Evolutionary conservation across 2,329 filamentous ascomycete species (phyloP), one percentile per base, ranked within the genome.

Genomic region (Aspergillus sp.): DNA sequence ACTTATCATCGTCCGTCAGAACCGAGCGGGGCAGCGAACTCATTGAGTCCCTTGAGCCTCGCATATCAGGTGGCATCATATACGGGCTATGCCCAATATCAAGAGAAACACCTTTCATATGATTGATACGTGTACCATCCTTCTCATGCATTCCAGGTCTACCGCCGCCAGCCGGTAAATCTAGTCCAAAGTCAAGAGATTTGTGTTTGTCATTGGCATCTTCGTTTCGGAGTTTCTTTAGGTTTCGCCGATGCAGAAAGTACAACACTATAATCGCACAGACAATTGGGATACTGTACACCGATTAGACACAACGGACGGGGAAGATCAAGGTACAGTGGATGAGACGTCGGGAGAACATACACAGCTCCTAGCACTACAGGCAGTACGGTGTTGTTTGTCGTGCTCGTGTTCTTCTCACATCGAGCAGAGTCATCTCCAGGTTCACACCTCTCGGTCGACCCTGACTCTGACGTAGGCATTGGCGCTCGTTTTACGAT

Each of bases 161-260:
- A 41, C 68, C 70, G 22, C 70, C 70, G 79, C 46, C 63, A 61
- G 59, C 58, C 41, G 56, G 69, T 60, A 79, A 74, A 56, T 89
- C 91, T 70, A 97, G 76, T 37, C 95, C 95, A 71, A 97, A 99
- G 73, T 99, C 95, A 70, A 98, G 83, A 0, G 91, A 95, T 70
- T 89, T 93, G 75, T 96, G 91, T 65, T 91, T 90, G 74, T 97
- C 93, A 61, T 89, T 86, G 17, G 83, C 82, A 76, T 99, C 95
- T 76, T 99, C 95, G 58, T 82, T 78, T 55, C 81, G 80, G 62
- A 91, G 81, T 68, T 86, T 91, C 71, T 83, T 86, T 40, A 90
- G 77, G 68, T 91, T 89, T 72, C 91, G 84, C 52, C 91, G 86
- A 71, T 97, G 93, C 37, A 99, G 82, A 69, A 87, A 88, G 63